Conservation (phyloP, 495 filamentous ascomycete genomes). For the Bacidia rubella region DNA sequence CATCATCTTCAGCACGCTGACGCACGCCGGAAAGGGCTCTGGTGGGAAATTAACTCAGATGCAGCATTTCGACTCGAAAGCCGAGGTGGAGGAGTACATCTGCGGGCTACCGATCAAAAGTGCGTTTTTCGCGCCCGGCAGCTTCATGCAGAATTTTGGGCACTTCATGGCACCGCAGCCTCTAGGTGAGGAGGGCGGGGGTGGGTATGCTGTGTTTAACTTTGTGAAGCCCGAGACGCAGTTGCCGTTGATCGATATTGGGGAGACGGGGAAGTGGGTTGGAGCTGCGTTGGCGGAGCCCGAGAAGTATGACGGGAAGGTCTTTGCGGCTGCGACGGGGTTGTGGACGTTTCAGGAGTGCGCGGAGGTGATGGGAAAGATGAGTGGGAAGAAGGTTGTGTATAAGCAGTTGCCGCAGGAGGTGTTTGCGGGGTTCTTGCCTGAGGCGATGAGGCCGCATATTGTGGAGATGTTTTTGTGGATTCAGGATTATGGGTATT, state of each 20-base stretch:
- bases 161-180: conserved; percentile 12
- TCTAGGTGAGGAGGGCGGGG: conserved; percentile 13
- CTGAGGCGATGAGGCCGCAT: conserved; percentile 11
- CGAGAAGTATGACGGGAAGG: conserved; percentile 35
- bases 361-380: conserved; percentile 25
- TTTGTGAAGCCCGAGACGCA: conserved; percentile 20
- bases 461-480: conserved; percentile 26
- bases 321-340: conserved; percentile 26
- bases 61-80: conserved; percentile 30
- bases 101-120: conserved; percentile 28
- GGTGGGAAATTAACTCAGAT: conserved; percentile 18
- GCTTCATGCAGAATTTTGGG: conserved; percentile 38
- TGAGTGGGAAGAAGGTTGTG: conserved; percentile 31
- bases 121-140: conserved; percentile 31
- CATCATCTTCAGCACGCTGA: conserved; percentile 30
- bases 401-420: conserved; percentile 32
- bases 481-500: conserved; percentile 34
- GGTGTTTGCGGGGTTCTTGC: conserved; percentile 22
- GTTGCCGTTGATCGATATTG: conserved; percentile 33
- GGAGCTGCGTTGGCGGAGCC: conserved; percentile 38
- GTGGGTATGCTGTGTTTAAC: conserved; percentile 16
- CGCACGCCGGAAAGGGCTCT: conserved; percentile 14
- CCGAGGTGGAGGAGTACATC: conserved; percentile 33
- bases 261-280: conserved; percentile 35
- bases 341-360: conserved; percentile 28